Evolutionary conservation across 2,329 filamentous ascomycete genomes (phyloP), one percentile per base, ranked within the genome.

Genomic region (Ophiostoma montium): DNA sequence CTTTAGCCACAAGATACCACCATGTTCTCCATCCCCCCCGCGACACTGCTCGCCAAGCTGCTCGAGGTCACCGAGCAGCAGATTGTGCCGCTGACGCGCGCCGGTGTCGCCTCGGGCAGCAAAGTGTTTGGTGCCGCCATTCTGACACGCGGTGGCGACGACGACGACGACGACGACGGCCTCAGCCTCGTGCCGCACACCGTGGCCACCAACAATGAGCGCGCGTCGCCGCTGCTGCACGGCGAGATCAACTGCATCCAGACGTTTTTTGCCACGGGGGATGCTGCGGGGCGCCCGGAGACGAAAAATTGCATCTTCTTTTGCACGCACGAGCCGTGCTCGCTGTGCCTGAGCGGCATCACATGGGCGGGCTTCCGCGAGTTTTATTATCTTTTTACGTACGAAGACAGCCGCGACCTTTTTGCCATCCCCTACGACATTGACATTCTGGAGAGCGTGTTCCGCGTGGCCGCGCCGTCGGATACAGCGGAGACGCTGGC

Each of bases 231-330:
- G 2, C 65, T 78, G 4, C 65, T 78, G 9, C 75, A 78, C 59
- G 75, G 74, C 52, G 75, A 78, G 55, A 75, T 78, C 60, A 74
- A 76, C 60, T 78, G 74, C 64, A 76, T 78, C 60, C 73, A 76
- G 56, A 61, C 69, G 31, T 78, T 78, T 63, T 78, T 75, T 61
- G 65, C 65, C 0, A 58, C 58, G 1, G 62, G 62, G 52, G 58
- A 65, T 12, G 53, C 60, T 43, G 50, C n/a, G n/a, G n/a, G 41
- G 30, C 54, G 61, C 2, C 56, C 68, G 3, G 51, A 59, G 33
- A 56, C 62, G 11, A 60, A 61, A 9, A 70, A 74, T 56, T 77
- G 74, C 62, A 57, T 78, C 57, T 78, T 78, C 63, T 68, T 78
- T 51, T 70, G 73, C 5, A 77, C 75, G 0, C 74, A 78, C 57